Percentiles rank a stretch among this genome's conserved stretches.
These are phyloP conservation scores for Fusarium sarcochroum DNA, from an alignment of 2,329 filamentous ascomycete genomes.

Conservation along the genomic window DNA sequence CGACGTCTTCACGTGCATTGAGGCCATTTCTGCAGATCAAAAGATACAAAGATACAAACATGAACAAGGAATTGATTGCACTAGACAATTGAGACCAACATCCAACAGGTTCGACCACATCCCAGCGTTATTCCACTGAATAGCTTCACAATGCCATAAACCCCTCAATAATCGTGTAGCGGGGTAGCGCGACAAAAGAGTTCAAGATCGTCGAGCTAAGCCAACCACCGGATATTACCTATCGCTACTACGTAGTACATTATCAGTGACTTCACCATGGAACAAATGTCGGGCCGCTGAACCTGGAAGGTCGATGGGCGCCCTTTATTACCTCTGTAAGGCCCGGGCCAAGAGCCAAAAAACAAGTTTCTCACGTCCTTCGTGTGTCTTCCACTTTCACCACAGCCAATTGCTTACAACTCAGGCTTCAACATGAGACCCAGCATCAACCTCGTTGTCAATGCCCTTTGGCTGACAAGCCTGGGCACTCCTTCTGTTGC, in stretches of 20 bases:
- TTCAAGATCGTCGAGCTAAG: slow-evolving; percentile 27
- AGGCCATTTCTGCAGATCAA: slow-evolving; percentile 3
- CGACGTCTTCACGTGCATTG: neutral
- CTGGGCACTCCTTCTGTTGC: slow-evolving; percentile 25
- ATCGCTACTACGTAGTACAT: no score
- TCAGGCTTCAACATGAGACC: slow-evolving; percentile 29
- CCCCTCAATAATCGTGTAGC: slow-evolving; percentile 9
- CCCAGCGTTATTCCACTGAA: neutral
- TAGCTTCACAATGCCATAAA: slow-evolving; percentile 7
- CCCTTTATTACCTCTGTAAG: slow-evolving; percentile 20
- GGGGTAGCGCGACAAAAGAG: slow-evolving; percentile 28
- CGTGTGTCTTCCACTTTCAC: neutral
- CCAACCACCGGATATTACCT: slow-evolving; percentile 30
- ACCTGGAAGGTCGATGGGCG: neutral
- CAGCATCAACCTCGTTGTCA: slow-evolving; percentile 20
- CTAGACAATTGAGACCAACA: slow-evolving; percentile 1
- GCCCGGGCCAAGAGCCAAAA: neutral
- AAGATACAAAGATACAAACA: slow-evolving; percentile 14
- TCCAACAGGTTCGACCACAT: neutral
- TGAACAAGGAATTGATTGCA: neutral
- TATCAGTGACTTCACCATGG: slow-evolving; percentile 14
- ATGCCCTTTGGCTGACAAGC: slow-evolving; percentile 36
- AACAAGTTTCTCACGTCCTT: slow-evolving; percentile 9
- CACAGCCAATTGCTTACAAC: neutral
- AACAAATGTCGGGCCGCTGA: slow-evolving; percentile 33